Base-by-base conservation (phyloP, 2,329 filamentous ascomycete species). In the Laburnicola sp. region DNA sequence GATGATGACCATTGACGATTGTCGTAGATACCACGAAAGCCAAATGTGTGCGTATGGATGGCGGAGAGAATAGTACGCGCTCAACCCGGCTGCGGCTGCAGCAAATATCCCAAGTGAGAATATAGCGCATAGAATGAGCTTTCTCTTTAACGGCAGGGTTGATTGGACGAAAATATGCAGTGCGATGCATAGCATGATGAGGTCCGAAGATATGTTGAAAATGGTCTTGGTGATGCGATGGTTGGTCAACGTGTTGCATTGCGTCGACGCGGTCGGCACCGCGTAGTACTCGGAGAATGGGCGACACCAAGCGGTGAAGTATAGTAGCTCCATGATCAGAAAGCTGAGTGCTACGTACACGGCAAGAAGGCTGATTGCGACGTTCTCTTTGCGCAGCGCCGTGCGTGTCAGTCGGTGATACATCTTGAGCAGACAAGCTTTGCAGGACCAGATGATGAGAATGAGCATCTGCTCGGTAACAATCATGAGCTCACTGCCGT, bases 101-200 rank as follows among this genome's bases (percentile, higher is more conserved):
- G 63, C 80, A 59, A 80, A 80, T 30, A 71, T 59, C 3, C 83
- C 84, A 0, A 86, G 70, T 2, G 76, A 78, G 65, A 86, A 85
- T 48, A 86, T 77, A 38, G 70, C 74, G 50, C 80, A 77, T 0
- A 86, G 73, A 1, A 83, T 76, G 0, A 82, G 41, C 61, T 86
- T 86, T 41, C 81, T 72, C 36, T 71, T 70, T 50, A 71, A 62
- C 0, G 75, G 76, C 4, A 80, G 61, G 2, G 70, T 60, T 37
- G 74, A 71, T 11, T 72, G 66, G 30, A 78, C 60, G 45, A 79
- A 75, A 66, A 80, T 76, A 3, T 75, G 76, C 1, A 79, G 64
- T 2, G 71, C 74, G 34, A 80, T 75, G 21, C 60, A 66, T 10
- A 79, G 63, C 68, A 79, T 77, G 48, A 74, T 60, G n/a, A 75